phyloP scores from a whole-genome alignment of 306 rosid genomes.

The Gastrolobium bilobum region DNA sequence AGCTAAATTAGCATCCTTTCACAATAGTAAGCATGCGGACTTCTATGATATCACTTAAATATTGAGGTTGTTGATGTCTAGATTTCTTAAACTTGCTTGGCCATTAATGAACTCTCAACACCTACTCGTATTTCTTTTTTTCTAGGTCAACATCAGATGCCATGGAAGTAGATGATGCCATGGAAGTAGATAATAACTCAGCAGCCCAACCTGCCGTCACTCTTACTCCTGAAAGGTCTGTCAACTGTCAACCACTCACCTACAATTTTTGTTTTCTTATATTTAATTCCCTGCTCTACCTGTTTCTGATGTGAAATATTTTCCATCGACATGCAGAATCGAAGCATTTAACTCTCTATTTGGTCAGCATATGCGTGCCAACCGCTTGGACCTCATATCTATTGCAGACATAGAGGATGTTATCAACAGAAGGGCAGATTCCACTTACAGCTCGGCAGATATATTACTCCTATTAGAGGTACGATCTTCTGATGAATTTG shows the following conservation, averaged over 20 bases:
- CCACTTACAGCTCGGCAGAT: conserved; percentile 66
- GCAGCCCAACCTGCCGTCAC: conserved; percentile 59
- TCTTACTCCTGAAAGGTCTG: conserved; percentile 78
- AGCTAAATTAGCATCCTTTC: conserved; percentile 33
- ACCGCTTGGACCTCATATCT: conserved; percentile 75
- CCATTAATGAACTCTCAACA: conserved; percentile 46
- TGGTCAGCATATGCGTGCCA: conserved; percentile 85
- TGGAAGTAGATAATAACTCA: conserved; percentile 78
- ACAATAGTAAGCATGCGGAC: conserved; percentile 15
- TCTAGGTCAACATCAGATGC: conserved; percentile 67
- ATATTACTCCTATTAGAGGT: conserved; percentile 79
- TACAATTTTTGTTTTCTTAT: conserved; percentile 12
- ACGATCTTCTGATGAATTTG: conserved; percentile 29
- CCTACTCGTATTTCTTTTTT: neutral
- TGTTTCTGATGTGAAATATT: conserved; percentile 34
- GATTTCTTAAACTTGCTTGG: conserved; percentile 24
- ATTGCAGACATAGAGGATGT: conserved; percentile 71
- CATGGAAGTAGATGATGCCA: conserved; percentile 84
- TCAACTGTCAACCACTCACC: conserved; percentile 20
- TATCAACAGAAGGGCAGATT: conserved; percentile 64
- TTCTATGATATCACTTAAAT: conserved; percentile 16
- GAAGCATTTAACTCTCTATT: conserved; percentile 80
- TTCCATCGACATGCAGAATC: conserved; percentile 59
- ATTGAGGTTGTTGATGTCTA: conserved; percentile 5
- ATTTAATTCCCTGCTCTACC: neutral